Base-by-base conservation (phyloP, 257 asterid genomes). In the Plantago ovata region DNA sequence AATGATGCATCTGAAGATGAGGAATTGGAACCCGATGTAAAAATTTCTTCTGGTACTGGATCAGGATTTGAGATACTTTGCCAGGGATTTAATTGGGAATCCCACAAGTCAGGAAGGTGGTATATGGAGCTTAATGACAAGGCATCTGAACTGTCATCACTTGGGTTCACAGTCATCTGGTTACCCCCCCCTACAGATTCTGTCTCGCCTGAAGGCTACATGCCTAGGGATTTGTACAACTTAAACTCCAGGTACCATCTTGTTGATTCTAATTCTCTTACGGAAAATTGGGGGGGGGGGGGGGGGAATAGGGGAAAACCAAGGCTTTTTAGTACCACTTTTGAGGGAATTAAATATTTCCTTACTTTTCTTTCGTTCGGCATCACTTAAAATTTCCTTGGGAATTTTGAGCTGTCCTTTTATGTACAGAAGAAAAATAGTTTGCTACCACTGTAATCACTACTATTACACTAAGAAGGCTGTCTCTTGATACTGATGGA, bases 51-150 rank as follows among this genome's bases (percentile, higher is more conserved):
- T 7, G 98, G 95, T 61, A 92, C 95, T 42, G 98, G 97, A 63
- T 69, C 95, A 23, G 98, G 98, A 61, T 75, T 33, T 71, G 98
- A 92, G 71, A 80, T 92, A 67, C 51, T 92, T 59, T 85, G 94
- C 76, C 98, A 92, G 77, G 97, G 97, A 19, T 92, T 92, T 69
- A 92, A 92, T 52, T 88, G 98, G 98, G 98, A 88, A 69, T 92
- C 98, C 23, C 91, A 92, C 63, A 92, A 88, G 73, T 80, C 95
- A 41, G 95, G 98, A 72, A 79, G 79, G 38, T 92, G 97, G 97
- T 92, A 92, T 69, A 38, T 58, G 75, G 89, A 92, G 72, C 86
- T 92, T 65, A 74, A 76, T 18, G 87, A 80, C 41, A 84, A 75
- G 70, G 95, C 87, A 74, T 71, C 77, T 6, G 79, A 85, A 69